Evolutionary conservation across 495 filamentous ascomycete genomes (phyloP).

Genomic region (Trichoderma erinaceum): DNA sequence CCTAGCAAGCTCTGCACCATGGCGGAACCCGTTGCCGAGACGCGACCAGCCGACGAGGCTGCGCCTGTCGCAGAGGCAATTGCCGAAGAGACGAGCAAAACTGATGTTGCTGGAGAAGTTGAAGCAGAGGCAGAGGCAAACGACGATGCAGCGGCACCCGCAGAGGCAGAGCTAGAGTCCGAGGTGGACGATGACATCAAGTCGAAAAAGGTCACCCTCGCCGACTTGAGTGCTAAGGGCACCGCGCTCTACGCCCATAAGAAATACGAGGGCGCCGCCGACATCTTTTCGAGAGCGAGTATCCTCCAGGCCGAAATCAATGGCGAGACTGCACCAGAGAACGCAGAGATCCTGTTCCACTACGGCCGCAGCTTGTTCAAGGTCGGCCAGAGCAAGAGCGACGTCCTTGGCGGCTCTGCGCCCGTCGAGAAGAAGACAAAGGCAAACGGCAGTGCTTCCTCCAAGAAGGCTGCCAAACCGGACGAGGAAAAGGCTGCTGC

Average conservation of each 20-base stretch:
- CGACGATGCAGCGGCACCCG: neutral
- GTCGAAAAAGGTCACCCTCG: slow-evolving; percentile 45
- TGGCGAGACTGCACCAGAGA: slow-evolving; percentile 81
- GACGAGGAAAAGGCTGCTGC: slow-evolving; percentile 48
- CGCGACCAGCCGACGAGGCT: slow-evolving; percentile 1
- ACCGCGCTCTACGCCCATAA: slow-evolving; percentile 69
- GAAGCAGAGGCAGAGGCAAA: neutral
- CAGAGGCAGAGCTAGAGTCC: neutral
- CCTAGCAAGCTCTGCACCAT: neutral
- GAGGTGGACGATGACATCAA: slow-evolving; percentile 15
- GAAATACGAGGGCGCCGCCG: slow-evolving; percentile 75
- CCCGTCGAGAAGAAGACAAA: slow-evolving; percentile 49
- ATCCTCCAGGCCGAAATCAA: slow-evolving; percentile 87
- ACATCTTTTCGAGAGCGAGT: slow-evolving; percentile 80
- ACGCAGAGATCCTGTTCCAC: slow-evolving; percentile 85
- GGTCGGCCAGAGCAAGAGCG: slow-evolving; percentile 86
- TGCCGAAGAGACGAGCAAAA: neutral
- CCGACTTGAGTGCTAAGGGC: slow-evolving; percentile 50
- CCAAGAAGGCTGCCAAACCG: slow-evolving; percentile 27
- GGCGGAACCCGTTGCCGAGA: slow-evolving; percentile 3
- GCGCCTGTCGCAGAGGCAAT: slow-evolving; percentile 1
- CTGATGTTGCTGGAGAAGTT: neutral
- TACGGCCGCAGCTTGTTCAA: slow-evolving; percentile 92
- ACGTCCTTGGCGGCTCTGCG: slow-evolving; percentile 82
- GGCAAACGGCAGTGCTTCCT: slow-evolving; percentile 18